Percentiles rank a stretch among this genome's conserved stretches.
Evolutionary conservation across 31 red algal species (phyloP).

Genomic region (Asparagopsis taxiformis): DNA sequence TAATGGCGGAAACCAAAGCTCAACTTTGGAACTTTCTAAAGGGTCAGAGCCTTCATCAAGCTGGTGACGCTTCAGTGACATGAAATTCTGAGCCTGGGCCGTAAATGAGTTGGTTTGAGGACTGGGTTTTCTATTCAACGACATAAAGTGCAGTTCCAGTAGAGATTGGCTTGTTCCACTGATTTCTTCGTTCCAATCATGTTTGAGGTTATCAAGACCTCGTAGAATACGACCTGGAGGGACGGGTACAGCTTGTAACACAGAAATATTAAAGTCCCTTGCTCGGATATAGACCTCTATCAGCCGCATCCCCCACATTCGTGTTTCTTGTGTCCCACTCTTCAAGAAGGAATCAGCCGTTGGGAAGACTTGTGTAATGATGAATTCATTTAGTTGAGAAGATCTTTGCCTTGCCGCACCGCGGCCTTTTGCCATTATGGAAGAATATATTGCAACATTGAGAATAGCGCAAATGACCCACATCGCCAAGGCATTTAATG

Average conservation of each 20-base stretch:
- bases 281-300: slow-evolving; percentile 64
- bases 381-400: slow-evolving; percentile 63
- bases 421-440: slow-evolving; percentile 42
- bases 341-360: slow-evolving; percentile 47
- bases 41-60: slow-evolving; percentile 34
- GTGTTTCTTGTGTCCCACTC: slow-evolving; percentile 37
- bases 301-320: slow-evolving; percentile 76
- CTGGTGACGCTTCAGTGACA: slow-evolving; percentile 55
- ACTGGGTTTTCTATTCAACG: slow-evolving; percentile 38
- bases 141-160: slow-evolving; percentile 43
- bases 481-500: slow-evolving; percentile 64
- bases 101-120: slow-evolving; percentile 25
- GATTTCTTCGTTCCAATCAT: slow-evolving; percentile 65
- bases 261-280: slow-evolving; percentile 50
- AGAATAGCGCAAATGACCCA: slow-evolving; percentile 66
- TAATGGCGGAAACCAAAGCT: slow-evolving; percentile 80
- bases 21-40: slow-evolving; percentile 32
- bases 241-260: slow-evolving; percentile 12
- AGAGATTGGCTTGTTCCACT: slow-evolving; percentile 31
- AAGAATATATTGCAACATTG: slow-evolving; percentile 58
- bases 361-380: slow-evolving; percentile 49
- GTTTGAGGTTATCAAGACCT: neutral
- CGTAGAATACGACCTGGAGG: slow-evolving; percentile 57
- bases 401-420: slow-evolving; percentile 37
- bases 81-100: slow-evolving; percentile 48